Percentiles rank a stretch among this genome's conserved stretches.
Evolutionary conservation across 331 rosid genomes (phyloP).

Genomic region (Acacia pycnantha): DNA sequence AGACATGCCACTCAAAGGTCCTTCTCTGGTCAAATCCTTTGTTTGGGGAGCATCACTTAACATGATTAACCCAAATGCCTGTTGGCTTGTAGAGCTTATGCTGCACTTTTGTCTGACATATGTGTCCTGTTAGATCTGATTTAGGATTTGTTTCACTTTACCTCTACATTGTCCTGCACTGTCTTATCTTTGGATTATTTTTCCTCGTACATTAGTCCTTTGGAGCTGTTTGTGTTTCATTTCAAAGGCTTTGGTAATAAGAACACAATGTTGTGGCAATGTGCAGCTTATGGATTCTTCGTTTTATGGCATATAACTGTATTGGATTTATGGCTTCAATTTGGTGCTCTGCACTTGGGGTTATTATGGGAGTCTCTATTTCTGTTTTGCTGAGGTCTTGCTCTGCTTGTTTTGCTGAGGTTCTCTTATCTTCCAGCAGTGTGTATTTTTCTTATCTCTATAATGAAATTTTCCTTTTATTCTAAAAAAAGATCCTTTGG

Average conservation of each 20-base stretch:
- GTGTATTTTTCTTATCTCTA: background rate
- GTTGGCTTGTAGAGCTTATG: background rate
- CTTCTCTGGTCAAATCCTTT: background rate
- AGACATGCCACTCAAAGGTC: background rate
- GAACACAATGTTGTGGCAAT: background rate
- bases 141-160: background rate
- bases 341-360: background rate
- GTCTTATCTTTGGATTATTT: background rate
- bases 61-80: background rate
- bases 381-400: background rate
- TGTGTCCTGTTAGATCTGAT: background rate
- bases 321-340: background rate
- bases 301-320: background rate
- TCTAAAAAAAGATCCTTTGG: background rate
- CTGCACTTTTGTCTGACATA: background rate
- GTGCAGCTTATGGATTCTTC: background rate
- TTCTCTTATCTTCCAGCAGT: slow-evolving; percentile 5
- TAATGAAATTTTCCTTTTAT: background rate
- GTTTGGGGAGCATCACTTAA: background rate
- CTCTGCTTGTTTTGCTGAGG: background rate
- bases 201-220: background rate
- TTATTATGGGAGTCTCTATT: background rate
- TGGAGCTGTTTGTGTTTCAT: background rate
- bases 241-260: slow-evolving; percentile 4
- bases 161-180: background rate